Evolutionary conservation across 208 protist genomes (phyloP).

Genomic region (Leishmania mexicana): DNA sequence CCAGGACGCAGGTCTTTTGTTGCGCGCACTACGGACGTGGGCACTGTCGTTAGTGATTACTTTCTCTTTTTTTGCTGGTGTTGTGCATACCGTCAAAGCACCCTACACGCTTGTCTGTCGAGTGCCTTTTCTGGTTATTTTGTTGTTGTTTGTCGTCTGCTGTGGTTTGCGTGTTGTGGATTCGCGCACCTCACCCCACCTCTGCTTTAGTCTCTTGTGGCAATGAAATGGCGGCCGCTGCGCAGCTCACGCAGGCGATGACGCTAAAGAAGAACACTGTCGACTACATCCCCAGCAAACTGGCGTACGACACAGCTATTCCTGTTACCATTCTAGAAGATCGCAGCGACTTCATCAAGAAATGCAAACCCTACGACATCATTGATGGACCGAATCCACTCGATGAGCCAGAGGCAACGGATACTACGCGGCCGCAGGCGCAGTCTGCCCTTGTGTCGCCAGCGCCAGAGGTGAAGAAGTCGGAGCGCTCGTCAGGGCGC

Average conservation of each 20-base stretch:
- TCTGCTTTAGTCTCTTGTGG: not conserved
- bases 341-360: slow-evolving; percentile 34
- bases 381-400: slow-evolving; percentile 64
- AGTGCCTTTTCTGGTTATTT: not conserved
- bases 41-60: not conserved
- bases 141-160: not conserved
- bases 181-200: slow-evolving; percentile 2
- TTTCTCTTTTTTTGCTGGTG: not conserved
- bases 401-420: slow-evolving; percentile 20
- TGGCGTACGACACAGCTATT: slow-evolving; percentile 61
- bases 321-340: slow-evolving; percentile 50
- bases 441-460: not conserved
- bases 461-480: not conserved
- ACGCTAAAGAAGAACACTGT: slow-evolving; percentile 43
- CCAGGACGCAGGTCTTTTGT: not conserved
- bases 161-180: not conserved
- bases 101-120: not conserved
- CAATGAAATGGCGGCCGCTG: not conserved
- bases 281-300: slow-evolving; percentile 53
- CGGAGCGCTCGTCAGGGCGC: not conserved
- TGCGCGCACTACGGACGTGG: not conserved
- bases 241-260: not conserved
- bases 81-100: not conserved
- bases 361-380: slow-evolving; percentile 69
- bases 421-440: not conserved